phyloP scores from a whole-genome alignment of 2,329 filamentous ascomycete species.

The Aureobasidium sp. region DNA sequence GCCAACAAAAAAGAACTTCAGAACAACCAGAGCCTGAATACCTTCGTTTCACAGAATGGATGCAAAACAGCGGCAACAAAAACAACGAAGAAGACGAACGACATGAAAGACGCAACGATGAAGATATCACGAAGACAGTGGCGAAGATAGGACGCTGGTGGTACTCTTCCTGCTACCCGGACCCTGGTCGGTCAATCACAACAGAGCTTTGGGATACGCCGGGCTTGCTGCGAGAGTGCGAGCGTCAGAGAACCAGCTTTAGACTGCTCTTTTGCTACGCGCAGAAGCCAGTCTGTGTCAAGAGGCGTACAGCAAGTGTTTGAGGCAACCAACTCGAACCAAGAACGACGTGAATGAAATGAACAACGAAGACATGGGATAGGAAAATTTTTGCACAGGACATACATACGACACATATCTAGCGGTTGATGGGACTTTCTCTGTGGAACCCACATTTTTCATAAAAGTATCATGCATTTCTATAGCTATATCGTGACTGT shows the following conservation, averaged over 20 bases:
- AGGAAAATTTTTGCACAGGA: not conserved
- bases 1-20: not conserved
- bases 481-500: no score
- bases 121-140: constrained; percentile 86
- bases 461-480: not conserved
- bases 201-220: constrained; percentile 69
- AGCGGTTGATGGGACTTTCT: not conserved
- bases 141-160: constrained; percentile 90
- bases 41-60: not conserved
- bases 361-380: not conserved
- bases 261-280: constrained; percentile 88
- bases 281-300: constrained; percentile 56
- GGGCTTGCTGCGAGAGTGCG: constrained; percentile 70
- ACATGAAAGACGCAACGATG: constrained; percentile 46
- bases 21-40: constrained; percentile 5
- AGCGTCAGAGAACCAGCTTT: constrained; percentile 77
- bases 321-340: constrained; percentile 19
- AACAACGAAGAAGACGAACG: not conserved
- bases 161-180: constrained; percentile 91
- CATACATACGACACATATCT: not conserved
- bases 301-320: constrained; percentile 41
- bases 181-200: constrained; percentile 38
- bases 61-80: not conserved
- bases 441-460: no score
- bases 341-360: not conserved